A percentile compares a stretch with the other conserved stretches of the same genome.
phyloP scores from a whole-genome alignment of 805 yeast species.

The Sugiyamaella marilandica region DNA sequence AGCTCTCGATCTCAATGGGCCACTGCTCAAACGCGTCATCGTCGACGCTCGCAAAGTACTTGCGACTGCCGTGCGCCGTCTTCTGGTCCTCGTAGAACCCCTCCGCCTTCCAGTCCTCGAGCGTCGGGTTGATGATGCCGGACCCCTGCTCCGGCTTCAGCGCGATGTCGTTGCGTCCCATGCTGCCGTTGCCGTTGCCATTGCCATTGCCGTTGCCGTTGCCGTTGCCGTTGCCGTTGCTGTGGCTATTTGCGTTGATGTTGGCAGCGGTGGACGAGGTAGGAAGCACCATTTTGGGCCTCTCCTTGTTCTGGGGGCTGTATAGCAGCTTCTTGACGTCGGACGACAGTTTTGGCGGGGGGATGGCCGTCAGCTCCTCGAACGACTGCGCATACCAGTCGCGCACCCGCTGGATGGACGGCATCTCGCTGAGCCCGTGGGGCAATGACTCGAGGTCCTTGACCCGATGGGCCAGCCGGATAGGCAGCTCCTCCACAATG shows the following conservation, averaged over 20 bases:
- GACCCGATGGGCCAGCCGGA: constrained; percentile 78
- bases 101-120: constrained; percentile 23
- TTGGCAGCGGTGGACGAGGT: background rate
- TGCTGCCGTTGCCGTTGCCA: constrained; percentile 11
- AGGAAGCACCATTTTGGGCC: constrained; percentile 10
- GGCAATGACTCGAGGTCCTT: constrained; percentile 81
- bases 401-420: constrained; percentile 68
- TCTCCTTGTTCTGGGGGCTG: constrained; percentile 18
- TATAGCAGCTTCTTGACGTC: constrained; percentile 32
- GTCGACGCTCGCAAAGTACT: constrained; percentile 48
- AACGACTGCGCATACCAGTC: constrained; percentile 92
- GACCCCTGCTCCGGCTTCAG: constrained; percentile 30
- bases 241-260: background rate
- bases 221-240: constrained; percentile 2
- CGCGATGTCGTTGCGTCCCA: constrained; percentile 26
- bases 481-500: constrained; percentile 80
- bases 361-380: constrained; percentile 64
- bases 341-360: constrained; percentile 49
- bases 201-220: constrained; percentile 5
- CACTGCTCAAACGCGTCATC: constrained; percentile 50
- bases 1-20: constrained; percentile 70
- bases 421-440: constrained; percentile 64
- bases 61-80: constrained; percentile 26
- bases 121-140: constrained; percentile 18
- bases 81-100: constrained; percentile 20